phyloP scores from a whole-genome alignment of 371 early-diverging fungal genomes.

The Enterocytospora artemiae region DNA sequence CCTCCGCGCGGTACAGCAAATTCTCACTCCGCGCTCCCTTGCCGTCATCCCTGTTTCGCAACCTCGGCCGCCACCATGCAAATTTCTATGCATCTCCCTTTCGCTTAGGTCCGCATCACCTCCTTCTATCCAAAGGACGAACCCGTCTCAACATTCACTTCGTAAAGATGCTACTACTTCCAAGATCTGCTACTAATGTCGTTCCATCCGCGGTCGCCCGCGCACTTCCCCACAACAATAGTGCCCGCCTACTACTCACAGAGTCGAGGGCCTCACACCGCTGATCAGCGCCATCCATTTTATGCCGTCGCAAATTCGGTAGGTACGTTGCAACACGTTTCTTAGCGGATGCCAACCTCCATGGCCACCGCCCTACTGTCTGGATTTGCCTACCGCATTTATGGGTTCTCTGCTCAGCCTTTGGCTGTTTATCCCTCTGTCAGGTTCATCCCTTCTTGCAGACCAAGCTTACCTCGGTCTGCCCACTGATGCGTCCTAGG shows the following conservation, averaged over 20 bases:
- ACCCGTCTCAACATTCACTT: conserved; percentile 8
- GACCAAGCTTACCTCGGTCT: conserved; percentile 25
- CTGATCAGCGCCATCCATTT: conserved; percentile 35
- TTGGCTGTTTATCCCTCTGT: conserved; percentile 8
- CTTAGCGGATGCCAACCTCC: conserved; percentile 45
- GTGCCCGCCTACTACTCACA: conserved; percentile 15
- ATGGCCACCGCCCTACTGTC: conserved; percentile 48
- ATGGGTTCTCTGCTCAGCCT: not conserved
- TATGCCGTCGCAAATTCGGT: conserved; percentile 22
- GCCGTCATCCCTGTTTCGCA: conserved; percentile 2
- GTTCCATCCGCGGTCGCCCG: conserved; percentile 17
- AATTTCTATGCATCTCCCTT: conserved; percentile 9
- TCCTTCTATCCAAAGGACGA: conserved; percentile 14
- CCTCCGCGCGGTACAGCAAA: not conserved
- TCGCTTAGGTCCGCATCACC: conserved; percentile 14
- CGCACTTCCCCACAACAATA: conserved; percentile 8
- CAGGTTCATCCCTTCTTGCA: conserved; percentile 32
- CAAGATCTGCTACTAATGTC: conserved; percentile 24
- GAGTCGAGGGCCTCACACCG: conserved; percentile 2
- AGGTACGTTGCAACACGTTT: conserved; percentile 47
- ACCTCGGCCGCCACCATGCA: not conserved
- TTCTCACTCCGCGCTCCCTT: not conserved
- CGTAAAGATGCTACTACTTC: conserved; percentile 23
- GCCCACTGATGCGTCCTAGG: conserved; percentile 24
- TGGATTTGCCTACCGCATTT: conserved; percentile 13